Evolutionary conservation across 345 rosid species (phyloP).

Genomic region (Camelina sativa): DNA sequence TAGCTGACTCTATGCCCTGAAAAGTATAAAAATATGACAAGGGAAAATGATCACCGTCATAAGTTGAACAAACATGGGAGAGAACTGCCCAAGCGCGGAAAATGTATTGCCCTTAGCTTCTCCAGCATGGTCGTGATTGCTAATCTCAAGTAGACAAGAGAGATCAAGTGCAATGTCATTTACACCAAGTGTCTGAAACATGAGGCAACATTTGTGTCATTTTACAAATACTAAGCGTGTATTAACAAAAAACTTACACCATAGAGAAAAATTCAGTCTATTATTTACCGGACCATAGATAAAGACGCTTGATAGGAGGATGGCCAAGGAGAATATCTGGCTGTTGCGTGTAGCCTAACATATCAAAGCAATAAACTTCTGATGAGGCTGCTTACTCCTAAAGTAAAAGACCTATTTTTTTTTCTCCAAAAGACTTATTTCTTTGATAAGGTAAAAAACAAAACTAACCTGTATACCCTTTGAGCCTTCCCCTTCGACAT

Average conservation of each 20-base stretch:
- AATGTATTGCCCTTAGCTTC: slow-evolving; percentile 42
- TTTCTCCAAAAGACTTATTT: background rate
- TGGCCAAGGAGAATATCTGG: slow-evolving; percentile 50
- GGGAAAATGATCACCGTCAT: slow-evolving; percentile 41
- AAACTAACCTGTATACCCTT: slow-evolving; percentile 38
- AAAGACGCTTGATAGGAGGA: slow-evolving; percentile 51
- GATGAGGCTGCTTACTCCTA: slow-evolving; percentile 3
- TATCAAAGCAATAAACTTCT: slow-evolving; percentile 4
- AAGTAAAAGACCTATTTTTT: background rate
- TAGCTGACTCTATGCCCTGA: background rate
- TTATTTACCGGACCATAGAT: slow-evolving; percentile 51
- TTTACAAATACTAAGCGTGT: slow-evolving; percentile 5
- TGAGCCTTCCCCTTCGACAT: slow-evolving; percentile 48
- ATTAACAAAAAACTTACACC: background rate
- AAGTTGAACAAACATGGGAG: slow-evolving; percentile 52
- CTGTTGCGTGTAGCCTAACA: slow-evolving; percentile 44
- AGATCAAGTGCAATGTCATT: slow-evolving; percentile 50
- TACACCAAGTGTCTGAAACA: slow-evolving; percentile 48
- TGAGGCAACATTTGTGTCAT: slow-evolving; percentile 3
- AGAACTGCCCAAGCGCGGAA: slow-evolving; percentile 48
- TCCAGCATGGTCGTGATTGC: slow-evolving; percentile 34
- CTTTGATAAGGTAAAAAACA: slow-evolving; percentile 3
- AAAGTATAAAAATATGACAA: background rate
- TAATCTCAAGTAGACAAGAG: slow-evolving; percentile 45
- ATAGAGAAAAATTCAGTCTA: background rate